Evolutionary conservation across 2,329 filamentous ascomycete genomes (phyloP), one percentile per base, ranked within the genome.

Genomic region (Tolypocladium nubicola): DNA sequence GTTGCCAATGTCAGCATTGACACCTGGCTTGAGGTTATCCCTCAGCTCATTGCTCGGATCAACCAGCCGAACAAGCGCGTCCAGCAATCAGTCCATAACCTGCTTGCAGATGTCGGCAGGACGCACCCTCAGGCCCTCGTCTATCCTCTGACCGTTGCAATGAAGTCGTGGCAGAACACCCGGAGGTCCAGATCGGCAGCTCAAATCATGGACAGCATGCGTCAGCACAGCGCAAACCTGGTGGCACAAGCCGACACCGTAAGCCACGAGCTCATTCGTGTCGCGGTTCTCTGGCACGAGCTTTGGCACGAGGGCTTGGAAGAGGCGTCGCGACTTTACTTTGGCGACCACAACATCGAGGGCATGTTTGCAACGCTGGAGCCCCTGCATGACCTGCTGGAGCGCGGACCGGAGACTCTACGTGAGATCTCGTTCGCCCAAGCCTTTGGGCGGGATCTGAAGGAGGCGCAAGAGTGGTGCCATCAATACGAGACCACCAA

Each of bases 291-390:
- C 30, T 99, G 95, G 95, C 94, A 99, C 68, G 94, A 99, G 68
- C 88, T 96, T 63, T 99, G 94, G 94, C 94, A 99, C 64, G 95
- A 99, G 72, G 95, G 89, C 35, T 79, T 99, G 19, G 94, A 99
- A 72, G 95, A 99, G 75, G 95, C 94, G 1, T 97, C 91, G 38
- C 84, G 94, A 56, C 78, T 99, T 21, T 99, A 97, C 77, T 99
- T 99, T 73, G 94, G 93, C 59, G 93, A 97, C 66, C 88, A 95
- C 67, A 96, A 99, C 71, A 94, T 97, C 50, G 89, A 97, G 60
- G 95, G 93, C 67, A 99, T 99, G 94, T 94, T 99, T 70, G 82
- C 85, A 13, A 92, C 89, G 0, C 82, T 99, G 6, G 88, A 88
- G 54, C 95, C 95, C 8, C 79, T 99, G 30, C 94, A 99, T 69